These are phyloP conservation scores for Hypoxylon rickii DNA, from an alignment of 495 filamentous ascomycete species.

Conservation along the genomic window DNA sequence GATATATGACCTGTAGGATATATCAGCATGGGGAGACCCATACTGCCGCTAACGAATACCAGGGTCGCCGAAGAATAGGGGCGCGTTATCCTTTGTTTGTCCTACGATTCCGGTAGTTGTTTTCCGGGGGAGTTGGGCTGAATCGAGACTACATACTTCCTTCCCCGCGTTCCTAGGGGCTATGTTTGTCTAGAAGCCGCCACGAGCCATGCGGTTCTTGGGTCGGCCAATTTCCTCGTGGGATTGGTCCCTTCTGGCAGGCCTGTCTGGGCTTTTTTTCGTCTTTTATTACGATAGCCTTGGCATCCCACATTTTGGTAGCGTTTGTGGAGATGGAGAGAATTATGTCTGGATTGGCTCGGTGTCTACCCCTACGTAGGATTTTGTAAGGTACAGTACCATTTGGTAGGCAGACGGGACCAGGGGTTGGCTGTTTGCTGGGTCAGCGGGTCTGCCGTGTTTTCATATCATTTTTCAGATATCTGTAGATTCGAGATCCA, in stretches of 20 bases:
- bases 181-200: no score
- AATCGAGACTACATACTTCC: no score
- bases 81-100: no score
- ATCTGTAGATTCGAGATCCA: conserved; percentile 32
- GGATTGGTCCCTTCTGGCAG: no score
- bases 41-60: no score
- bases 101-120: conserved; percentile 1
- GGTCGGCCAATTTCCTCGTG: no score
- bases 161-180: no score
- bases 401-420: conserved; percentile 3
- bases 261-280: no score
- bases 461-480: conserved; percentile 27
- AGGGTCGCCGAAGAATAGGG: no score
- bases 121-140: no score
- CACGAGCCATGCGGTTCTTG: no score
- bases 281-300: conserved; percentile 16
- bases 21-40: conserved; percentile 15
- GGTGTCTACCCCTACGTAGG: conserved; percentile 1
- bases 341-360: conserved; percentile 18
- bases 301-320: conserved; percentile 17
- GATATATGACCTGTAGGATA: conserved; percentile 32
- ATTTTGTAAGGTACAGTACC: no score
- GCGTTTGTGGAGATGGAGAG: conserved; percentile 4
- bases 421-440: conserved; percentile 11
- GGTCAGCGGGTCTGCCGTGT: conserved; percentile 17